Base-by-base conservation (phyloP, 495 filamentous ascomycete species). In the Amorphotheca resinae region DNA sequence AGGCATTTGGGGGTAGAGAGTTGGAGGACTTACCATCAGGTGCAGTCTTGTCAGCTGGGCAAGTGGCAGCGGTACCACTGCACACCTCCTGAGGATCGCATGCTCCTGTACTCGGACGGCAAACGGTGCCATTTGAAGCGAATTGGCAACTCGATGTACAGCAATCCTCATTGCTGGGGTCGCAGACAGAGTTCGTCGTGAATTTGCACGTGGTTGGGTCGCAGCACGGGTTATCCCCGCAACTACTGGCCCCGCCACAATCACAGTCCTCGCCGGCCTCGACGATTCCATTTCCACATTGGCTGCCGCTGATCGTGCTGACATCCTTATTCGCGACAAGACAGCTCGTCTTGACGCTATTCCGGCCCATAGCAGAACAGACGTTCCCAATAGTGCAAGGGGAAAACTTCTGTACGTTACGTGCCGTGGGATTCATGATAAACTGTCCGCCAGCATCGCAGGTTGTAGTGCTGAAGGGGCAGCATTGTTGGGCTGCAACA, bases 281-380 rank as follows among this genome's bases (percentile, higher is more conserved):
- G 31, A 98, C 93, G 48, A 98, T 96, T 34, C 91, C 91, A 60
- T 98, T 98, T 38, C 91, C 91, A 58, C 91, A 98, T 54, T 85
- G 78, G 45, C 79, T 80, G 51, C 82, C 82, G 0, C 77, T 83
- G 56, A 93, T 84, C n/a, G 83, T 89, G n/a, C 69, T 67, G 14
- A 98, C 78, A 45, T 80, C 80, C 49, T 74, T 74, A 62, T 98
- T 98, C 55, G 82, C 77, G 11, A 73, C 76, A 15, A 98, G 66
- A 64, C 93, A 96, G 21, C 50, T 60, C 4, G 73, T 78, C 31
- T 81, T 82, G 58, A 91, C 80, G 46, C 77, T 80, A 53, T 83
- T 86, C 38, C 82, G 76, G 35, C 73, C 76, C 40, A 98, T 69
- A 31, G 87, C 88, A n/a, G 82, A 84, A 61, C 91, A 98, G 49